Conservation (phyloP, 768 basidiomycete species). For the Tylopilus vinaceipallidus region DNA sequence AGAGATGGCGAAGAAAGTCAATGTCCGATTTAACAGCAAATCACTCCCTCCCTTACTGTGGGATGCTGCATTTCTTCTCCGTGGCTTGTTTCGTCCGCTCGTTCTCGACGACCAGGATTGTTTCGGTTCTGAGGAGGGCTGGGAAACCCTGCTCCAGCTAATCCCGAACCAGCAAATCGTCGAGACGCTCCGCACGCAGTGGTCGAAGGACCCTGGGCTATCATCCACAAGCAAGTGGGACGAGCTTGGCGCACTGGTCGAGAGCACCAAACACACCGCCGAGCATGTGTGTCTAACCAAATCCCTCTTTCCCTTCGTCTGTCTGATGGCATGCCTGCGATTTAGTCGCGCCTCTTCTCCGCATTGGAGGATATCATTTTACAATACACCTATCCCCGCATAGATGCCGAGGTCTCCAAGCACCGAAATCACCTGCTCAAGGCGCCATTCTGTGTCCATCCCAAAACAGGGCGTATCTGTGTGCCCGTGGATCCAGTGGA, state of each 20-base stretch:
- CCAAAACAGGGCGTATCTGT: slow-evolving; percentile 93
- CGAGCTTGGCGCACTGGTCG: slow-evolving; percentile 48
- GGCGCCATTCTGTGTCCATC: slow-evolving; percentile 96
- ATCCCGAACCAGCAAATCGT: slow-evolving; percentile 63
- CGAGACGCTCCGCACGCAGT: slow-evolving; percentile 50
- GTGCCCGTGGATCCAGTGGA: slow-evolving; percentile 81
- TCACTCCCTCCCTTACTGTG: slow-evolving; percentile 71
- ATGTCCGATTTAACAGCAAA: slow-evolving; percentile 50
- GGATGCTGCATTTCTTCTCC: slow-evolving; percentile 53
- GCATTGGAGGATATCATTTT: slow-evolving; percentile 87
- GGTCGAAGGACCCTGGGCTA: slow-evolving; percentile 51
- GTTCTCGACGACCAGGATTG: slow-evolving; percentile 84
- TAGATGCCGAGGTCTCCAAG: slow-evolving; percentile 97
- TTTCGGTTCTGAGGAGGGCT: slow-evolving; percentile 68
- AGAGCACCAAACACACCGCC: slow-evolving; percentile 23
- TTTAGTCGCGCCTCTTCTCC: slow-evolving; percentile 32
- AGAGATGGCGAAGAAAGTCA: slow-evolving; percentile 79
- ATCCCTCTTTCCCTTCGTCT: background rate
- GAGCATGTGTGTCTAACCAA: slow-evolving; percentile 29
- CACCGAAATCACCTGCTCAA: slow-evolving; percentile 97
- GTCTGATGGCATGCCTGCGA: background rate
- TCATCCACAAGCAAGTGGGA: slow-evolving; percentile 75
- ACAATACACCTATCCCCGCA: slow-evolving; percentile 92
- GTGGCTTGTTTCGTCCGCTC: slow-evolving; percentile 56
- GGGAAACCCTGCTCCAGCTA: slow-evolving; percentile 68